Conservation (phyloP, 129 eudicot species). For the Helianthus annuus region HanXRQr2.0-SUNRISE NC_035441.2:151241931-151242430, state of each 20-base stretch:
- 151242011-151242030: no score
- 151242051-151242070: no score
- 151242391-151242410: constrained; percentile 7
- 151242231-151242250: constrained; percentile 17
- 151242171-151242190: constrained; percentile 36
- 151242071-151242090: no score
- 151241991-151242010: no score
- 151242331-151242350: neutral
- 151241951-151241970: no score
- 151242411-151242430: neutral
- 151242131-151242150: constrained; percentile 22
- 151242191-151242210: neutral
- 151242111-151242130: constrained; percentile 22
- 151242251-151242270: constrained; percentile 22
- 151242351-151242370: neutral
- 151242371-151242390: neutral
- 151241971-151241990: no score
- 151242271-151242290: constrained; percentile 15
- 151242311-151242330: neutral
- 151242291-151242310: neutral
- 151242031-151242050: no score
- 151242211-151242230: constrained; percentile 1
- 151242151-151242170: constrained; percentile 36
- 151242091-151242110: constrained; percentile 20
- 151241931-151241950: no score